These are phyloP conservation scores for Narthecium ossifragum DNA, from an alignment of 106 monocot genomes.

Conservation along the genomic window DNA sequence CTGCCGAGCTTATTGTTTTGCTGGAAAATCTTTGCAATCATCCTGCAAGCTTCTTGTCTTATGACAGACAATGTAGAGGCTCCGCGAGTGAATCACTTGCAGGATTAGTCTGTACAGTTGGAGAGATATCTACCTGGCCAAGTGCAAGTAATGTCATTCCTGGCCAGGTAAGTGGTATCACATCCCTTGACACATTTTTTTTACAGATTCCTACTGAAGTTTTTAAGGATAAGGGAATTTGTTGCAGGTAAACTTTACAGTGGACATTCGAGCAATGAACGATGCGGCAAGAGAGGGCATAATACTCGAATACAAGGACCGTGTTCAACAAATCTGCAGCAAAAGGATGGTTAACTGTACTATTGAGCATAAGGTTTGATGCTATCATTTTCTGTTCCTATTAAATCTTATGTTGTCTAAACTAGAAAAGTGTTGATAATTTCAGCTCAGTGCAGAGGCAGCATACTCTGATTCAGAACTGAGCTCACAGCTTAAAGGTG, in stretches of 20 bases:
- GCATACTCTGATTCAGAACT: slow-evolving; percentile 54
- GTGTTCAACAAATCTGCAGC: slow-evolving; percentile 49
- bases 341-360: slow-evolving; percentile 58
- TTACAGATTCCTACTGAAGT: neutral
- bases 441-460: slow-evolving; percentile 74
- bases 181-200: slow-evolving; percentile 3
- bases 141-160: slow-evolving; percentile 99
- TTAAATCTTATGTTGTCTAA: neutral
- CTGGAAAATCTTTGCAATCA: slow-evolving; percentile 77
- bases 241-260: slow-evolving; percentile 75
- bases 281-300: slow-evolving; percentile 60
- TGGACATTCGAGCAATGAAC: slow-evolving; percentile 78
- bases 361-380: slow-evolving; percentile 64
- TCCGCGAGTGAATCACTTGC: slow-evolving; percentile 56
- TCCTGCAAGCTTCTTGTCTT: slow-evolving; percentile 53
- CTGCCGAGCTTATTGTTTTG: slow-evolving; percentile 75
- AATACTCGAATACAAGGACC: slow-evolving; percentile 50
- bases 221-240: neutral
- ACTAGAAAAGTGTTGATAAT: neutral
- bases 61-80: slow-evolving; percentile 39
- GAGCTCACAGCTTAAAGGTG: slow-evolving; percentile 43
- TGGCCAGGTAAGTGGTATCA: slow-evolving; percentile 59
- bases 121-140: slow-evolving; percentile 85
- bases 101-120: slow-evolving; percentile 93
- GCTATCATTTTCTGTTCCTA: neutral